Conservation (phyloP, 805 yeast species). For the Zygosaccharomyces lentus region DNA sequence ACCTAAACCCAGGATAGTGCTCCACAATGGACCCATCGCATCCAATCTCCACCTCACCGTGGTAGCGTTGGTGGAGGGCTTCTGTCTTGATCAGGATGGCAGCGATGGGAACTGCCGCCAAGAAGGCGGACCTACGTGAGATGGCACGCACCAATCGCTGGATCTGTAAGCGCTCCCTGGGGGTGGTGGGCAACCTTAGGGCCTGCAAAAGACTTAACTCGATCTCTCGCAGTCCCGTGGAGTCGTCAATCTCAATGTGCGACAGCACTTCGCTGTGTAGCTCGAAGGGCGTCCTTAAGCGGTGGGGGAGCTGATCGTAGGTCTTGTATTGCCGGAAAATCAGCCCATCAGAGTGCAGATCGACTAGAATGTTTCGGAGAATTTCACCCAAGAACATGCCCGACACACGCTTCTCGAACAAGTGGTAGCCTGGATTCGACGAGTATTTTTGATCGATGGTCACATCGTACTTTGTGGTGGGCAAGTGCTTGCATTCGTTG, state of each 20-base stretch:
- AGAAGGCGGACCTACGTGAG: slow-evolving; percentile 81
- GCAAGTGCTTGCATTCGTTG: slow-evolving; percentile 69
- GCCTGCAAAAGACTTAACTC: slow-evolving; percentile 62
- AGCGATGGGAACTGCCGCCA: slow-evolving; percentile 86
- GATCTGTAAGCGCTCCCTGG: slow-evolving; percentile 68
- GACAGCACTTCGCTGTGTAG: slow-evolving; percentile 82
- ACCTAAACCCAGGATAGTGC: slow-evolving; percentile 85
- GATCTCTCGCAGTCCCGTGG: slow-evolving; percentile 65
- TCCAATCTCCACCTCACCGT: slow-evolving; percentile 83
- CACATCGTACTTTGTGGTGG: slow-evolving; percentile 72
- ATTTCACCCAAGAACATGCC: slow-evolving; percentile 95
- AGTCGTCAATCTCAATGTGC: slow-evolving; percentile 77
- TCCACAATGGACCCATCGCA: slow-evolving; percentile 95
- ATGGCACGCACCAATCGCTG: slow-evolving; percentile 74
- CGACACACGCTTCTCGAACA: slow-evolving; percentile 87
- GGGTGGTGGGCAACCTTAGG: slow-evolving; percentile 63
- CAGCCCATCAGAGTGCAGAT: slow-evolving; percentile 54
- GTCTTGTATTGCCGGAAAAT: slow-evolving; percentile 52
- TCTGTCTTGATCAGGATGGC: slow-evolving; percentile 67
- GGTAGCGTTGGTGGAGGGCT: slow-evolving; percentile 52
- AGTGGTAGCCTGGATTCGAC: slow-evolving; percentile 79
- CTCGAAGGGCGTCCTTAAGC: slow-evolving; percentile 71
- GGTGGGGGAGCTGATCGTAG: slow-evolving; percentile 45
- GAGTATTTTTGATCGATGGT: slow-evolving; percentile 63
- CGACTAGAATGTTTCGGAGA: slow-evolving; percentile 67